phyloP scores from a whole-genome alignment of 108 stramenopile genomes.

The Skeletonema potamos region DNA sequence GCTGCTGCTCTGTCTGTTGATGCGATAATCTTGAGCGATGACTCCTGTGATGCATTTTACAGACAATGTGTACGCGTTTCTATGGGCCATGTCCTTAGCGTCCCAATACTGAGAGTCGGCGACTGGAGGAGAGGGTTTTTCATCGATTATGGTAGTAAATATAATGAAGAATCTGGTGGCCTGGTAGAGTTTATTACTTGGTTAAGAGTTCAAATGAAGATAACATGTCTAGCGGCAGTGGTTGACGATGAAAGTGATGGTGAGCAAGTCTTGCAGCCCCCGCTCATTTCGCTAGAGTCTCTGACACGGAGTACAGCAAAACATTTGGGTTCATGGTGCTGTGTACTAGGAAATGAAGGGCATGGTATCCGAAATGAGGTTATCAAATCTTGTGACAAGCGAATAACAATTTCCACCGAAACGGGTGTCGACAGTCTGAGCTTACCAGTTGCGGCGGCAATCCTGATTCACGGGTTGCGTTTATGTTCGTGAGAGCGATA shows the following conservation, averaged over 20 bases:
- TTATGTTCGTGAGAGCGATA: too few relatives aligned
- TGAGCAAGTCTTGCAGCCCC: conserved; percentile 14
- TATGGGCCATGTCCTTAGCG: conserved; percentile 74
- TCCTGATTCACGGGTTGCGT: conserved; percentile 68
- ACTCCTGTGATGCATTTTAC: conserved; percentile 82
- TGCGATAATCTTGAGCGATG: conserved; percentile 68
- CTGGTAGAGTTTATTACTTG: conserved; percentile 33
- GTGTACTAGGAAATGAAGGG: conserved; percentile 76
- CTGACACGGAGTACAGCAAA: conserved; percentile 4
- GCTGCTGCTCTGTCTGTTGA: conserved; percentile 72
- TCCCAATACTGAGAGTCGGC: conserved; percentile 60
- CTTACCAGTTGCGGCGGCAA: conserved; percentile 70
- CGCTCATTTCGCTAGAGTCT: conserved; percentile 34
- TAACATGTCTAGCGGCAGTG: conserved; percentile 65
- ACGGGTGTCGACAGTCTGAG: conserved; percentile 69
- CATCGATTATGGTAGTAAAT: conserved; percentile 8
- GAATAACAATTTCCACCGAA: conserved; percentile 61
- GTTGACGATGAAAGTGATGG: conserved; percentile 49
- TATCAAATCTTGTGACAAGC: conserved; percentile 41
- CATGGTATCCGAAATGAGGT: conserved; percentile 64
- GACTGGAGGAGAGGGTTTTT: conserved; percentile 42
- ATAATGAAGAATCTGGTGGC: not conserved
- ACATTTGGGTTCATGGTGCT: conserved; percentile 54
- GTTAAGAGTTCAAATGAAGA: conserved; percentile 31
- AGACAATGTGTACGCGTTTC: conserved; percentile 67